Percentiles rank a stretch among this genome's conserved stretches.
phyloP scores from a whole-genome alignment of 768 basidiomycete genomes.

The Suillus americanus region DNA sequence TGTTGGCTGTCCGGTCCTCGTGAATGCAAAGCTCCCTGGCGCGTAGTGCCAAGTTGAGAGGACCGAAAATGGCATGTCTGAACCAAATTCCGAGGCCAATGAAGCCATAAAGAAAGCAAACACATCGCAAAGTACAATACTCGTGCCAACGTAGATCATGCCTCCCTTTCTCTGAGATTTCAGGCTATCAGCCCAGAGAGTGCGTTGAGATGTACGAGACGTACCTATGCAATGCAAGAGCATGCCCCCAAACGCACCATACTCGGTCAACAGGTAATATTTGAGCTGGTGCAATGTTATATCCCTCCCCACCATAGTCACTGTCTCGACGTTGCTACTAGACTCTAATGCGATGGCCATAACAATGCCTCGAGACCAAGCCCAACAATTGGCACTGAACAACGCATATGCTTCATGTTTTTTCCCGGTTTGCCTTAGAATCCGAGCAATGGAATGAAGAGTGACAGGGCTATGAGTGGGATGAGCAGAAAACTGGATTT shows the following conservation, averaged over 20 bases:
- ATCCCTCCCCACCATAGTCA: not conserved
- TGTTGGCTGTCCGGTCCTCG: not conserved
- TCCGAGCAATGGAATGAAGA: not conserved
- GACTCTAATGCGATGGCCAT: not conserved
- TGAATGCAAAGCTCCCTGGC: not conserved
- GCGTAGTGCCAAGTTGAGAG: slow-evolving; percentile 1
- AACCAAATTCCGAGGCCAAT: not conserved
- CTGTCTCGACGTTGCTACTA: not conserved
- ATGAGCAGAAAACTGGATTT: slow-evolving; percentile 1
- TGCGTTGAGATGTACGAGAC: not conserved
- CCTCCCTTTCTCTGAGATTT: not conserved
- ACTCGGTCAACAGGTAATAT: not conserved
- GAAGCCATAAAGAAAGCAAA: not conserved
- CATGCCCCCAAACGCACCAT: not conserved
- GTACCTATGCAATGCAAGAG: not conserved
- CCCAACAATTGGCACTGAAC: slow-evolving; percentile 3
- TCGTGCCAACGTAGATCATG: not conserved
- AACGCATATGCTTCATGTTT: not conserved
- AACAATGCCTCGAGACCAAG: slow-evolving; percentile 1
- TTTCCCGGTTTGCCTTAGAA: not conserved
- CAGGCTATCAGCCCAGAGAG: not conserved
- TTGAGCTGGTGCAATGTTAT: not conserved
- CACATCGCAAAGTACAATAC: not conserved
- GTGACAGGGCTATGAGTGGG: not conserved
- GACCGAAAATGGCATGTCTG: not conserved